Percentiles rank a stretch among this genome's conserved stretches.
Conservation (phyloP, 2,329 filamentous ascomycete species). For the Zarea fungicola region DNA sequence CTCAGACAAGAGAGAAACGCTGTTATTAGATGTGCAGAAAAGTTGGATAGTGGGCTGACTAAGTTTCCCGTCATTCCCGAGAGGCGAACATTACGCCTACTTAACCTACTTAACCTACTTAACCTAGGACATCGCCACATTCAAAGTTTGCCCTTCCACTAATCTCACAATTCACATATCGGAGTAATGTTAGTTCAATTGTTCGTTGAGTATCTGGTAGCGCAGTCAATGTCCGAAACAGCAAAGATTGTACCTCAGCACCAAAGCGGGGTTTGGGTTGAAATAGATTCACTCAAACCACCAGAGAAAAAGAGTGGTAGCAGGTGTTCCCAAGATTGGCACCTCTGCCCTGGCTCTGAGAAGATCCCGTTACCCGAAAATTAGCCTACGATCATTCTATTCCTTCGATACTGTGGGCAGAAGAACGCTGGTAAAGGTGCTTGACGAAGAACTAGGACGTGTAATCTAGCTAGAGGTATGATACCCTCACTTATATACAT, state of each 20-base stretch:
- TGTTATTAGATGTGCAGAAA: too few species aligned
- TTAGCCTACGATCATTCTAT: constrained; percentile 58
- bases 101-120: background rate
- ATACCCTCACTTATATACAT: too few species aligned
- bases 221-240: too few species aligned
- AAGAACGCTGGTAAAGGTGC: too few species aligned
- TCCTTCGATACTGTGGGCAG: constrained; percentile 70
- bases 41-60: constrained; percentile 7
- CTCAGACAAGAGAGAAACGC: background rate
- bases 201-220: too few species aligned
- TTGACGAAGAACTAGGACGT: too few species aligned
- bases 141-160: too few species aligned
- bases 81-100: too few species aligned
- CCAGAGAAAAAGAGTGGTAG: constrained; percentile 37
- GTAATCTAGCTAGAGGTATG: too few species aligned
- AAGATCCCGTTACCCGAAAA: constrained; percentile 47
- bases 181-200: too few species aligned
- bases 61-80: constrained; percentile 1
- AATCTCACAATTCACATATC: too few species aligned
- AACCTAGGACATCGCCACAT: background rate
- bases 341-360: constrained; percentile 49
- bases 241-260: background rate
- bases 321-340: constrained; percentile 46
- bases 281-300: constrained; percentile 37
- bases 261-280: constrained; percentile 28